phyloP scores from a whole-genome alignment of 139 green algal genomes.

The Mychonastes homosphaera region DNA sequence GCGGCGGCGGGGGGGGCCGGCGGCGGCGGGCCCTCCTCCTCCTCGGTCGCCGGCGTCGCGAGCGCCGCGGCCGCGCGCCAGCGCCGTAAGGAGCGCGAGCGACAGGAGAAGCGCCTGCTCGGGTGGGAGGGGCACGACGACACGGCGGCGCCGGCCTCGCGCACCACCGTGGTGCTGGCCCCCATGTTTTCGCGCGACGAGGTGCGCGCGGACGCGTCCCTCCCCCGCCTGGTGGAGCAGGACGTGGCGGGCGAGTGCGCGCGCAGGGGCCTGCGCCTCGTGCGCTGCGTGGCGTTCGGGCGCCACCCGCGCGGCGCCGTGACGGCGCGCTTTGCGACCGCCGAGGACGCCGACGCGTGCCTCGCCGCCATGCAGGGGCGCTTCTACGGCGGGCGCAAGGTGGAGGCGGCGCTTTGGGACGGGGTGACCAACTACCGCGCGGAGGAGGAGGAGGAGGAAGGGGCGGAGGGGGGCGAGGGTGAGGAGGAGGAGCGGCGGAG shows the following conservation, averaged over 20 bases:
- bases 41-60: too few relatives aligned
- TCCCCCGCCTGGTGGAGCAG: slow-evolving; percentile 63
- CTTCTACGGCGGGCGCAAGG: slow-evolving; percentile 73
- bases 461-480: background rate
- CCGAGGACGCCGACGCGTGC: slow-evolving; percentile 60
- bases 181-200: slow-evolving; percentile 68
- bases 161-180: slow-evolving; percentile 76
- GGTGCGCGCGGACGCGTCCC: background rate
- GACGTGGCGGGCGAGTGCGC: slow-evolving; percentile 67
- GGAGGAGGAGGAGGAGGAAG: slow-evolving; percentile 1
- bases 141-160: slow-evolving; percentile 32
- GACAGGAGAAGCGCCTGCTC: slow-evolving; percentile 51
- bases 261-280: background rate
- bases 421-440: slow-evolving; percentile 73
- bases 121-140: slow-evolving; percentile 90
- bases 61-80: too few relatives aligned
- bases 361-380: slow-evolving; percentile 73
- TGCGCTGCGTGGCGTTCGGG: slow-evolving; percentile 36
- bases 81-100: too few relatives aligned
- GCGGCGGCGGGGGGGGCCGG: slow-evolving; percentile 29
- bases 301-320: slow-evolving; percentile 75
- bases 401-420: slow-evolving; percentile 73
- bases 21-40: slow-evolving; percentile 46
- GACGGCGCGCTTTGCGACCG: slow-evolving; percentile 61
- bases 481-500: background rate